Evolutionary conservation across 2,329 filamentous ascomycete genomes (phyloP).

Genomic region (Acephala macrosclerotiorum): DNA sequence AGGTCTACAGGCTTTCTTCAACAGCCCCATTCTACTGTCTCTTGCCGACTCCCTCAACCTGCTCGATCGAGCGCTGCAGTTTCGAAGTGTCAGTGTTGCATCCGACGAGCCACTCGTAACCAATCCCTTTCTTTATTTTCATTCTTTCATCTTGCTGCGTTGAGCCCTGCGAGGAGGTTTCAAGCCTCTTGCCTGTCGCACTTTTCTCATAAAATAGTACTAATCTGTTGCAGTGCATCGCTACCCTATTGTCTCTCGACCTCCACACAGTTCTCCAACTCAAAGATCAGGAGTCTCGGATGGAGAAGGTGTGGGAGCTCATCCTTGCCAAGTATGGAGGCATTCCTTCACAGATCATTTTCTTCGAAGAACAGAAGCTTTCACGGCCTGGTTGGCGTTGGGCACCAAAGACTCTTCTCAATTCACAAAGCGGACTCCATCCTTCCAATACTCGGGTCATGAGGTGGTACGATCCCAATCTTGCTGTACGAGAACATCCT

Average conservation of each 20-base stretch:
- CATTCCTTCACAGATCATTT: slow-evolving; percentile 35
- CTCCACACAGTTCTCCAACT: slow-evolving; percentile 27
- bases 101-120: slow-evolving; percentile 42
- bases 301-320: slow-evolving; percentile 39
- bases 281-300: slow-evolving; percentile 27
- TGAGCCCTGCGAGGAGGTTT: no score
- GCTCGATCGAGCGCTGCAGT: slow-evolving; percentile 40
- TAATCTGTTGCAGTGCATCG: no score
- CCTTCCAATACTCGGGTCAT: background rate
- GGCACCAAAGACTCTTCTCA: slow-evolving; percentile 34
- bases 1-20: background rate
- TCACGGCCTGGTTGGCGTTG: slow-evolving; percentile 39
- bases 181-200: no score
- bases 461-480: background rate
- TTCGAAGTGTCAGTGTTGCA: slow-evolving; percentile 42
- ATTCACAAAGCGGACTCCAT: background rate
- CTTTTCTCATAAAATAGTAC: no score
- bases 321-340: slow-evolving; percentile 29
- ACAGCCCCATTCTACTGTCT: slow-evolving; percentile 2
- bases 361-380: slow-evolving; percentile 37
- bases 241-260: slow-evolving; percentile 41
- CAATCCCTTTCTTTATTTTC: no score
- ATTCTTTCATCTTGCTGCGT: no score
- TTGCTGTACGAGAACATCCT: slow-evolving; percentile 4
- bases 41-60: slow-evolving; percentile 1